Evolutionary conservation across 164 flowering plant genomes (phyloP), one percentile per base, ranked within the genome.

Genomic region (Akebia trifoliata): DNA sequence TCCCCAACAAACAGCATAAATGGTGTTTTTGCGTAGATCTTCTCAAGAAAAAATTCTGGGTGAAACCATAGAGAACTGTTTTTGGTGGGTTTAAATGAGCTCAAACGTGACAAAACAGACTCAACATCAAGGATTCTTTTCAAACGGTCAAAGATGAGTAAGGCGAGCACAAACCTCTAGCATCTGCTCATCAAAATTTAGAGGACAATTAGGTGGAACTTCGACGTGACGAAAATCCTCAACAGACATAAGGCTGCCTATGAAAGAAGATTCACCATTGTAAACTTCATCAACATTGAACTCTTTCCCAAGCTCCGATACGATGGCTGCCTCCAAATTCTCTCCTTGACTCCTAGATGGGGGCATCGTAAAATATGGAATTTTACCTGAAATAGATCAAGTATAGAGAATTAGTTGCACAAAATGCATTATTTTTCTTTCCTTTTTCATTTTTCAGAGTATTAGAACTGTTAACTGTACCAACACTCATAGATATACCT

Each of bases 341-440:
- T 75, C 89, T 7, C 65, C 85, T 65, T 76, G 81, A 67, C 77
- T 71, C 56, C 97, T 81, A 8, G 57, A 30, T n/a, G 96, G 99
- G 28, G 99, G 96, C 86, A 83, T 77, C 1, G 96, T 90, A 64
- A 82, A 88, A 64, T 81, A 90, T 20, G 87, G 89, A 61, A 94
- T 90, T 81, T 83, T 94, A 52, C 99, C 99, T 93, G 78, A 59
- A 77, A 69, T 20, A 64, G 12, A 50, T 40, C 39, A 61, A 54
- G 26, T 28, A 50, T 5, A 46, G 21, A 20, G 20, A 28, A 20
- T 53, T 25, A 36, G 26, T 40, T 37, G 15, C 37, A 53, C 34
- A 12, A 25, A 12, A 2, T 22, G 22, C 4, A 12, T 5, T 26
- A 8, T 40, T 26, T 29, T 31, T 25, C 11, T 43, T 32, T 35